These are phyloP conservation scores for Thamnidium elegans DNA, from an alignment of 192 early-diverging fungal genomes.

Conservation along the genomic window DNA sequence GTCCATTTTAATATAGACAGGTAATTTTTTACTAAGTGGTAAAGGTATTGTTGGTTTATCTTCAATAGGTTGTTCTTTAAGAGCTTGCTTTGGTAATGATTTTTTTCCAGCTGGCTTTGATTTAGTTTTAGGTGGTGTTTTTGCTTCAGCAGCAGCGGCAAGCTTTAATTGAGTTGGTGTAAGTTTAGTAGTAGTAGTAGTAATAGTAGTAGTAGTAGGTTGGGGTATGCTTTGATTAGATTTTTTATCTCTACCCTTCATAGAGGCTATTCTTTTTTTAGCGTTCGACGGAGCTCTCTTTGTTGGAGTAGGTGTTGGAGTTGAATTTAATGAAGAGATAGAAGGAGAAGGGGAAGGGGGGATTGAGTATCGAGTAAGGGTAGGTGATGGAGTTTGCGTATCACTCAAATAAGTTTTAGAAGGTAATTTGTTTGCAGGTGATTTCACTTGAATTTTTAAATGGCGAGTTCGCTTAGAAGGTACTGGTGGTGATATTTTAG, in stretches of 20 bases:
- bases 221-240: too few relatives aligned
- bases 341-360: too few relatives aligned
- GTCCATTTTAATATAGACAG: background rate
- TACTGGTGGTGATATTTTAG: background rate
- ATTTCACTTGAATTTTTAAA: background rate
- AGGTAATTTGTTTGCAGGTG: too few relatives aligned
- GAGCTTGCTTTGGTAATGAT: background rate
- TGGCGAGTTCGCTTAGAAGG: slow-evolving; percentile 9
- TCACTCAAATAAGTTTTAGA: too few relatives aligned
- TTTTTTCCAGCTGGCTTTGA: slow-evolving; percentile 3
- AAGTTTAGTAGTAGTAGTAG: background rate
- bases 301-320: too few relatives aligned
- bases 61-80: background rate
- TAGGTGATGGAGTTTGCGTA: too few relatives aligned
- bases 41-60: background rate
- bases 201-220: background rate
- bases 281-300: too few relatives aligned
- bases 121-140: background rate
- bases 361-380: too few relatives aligned
- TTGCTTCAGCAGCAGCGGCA: background rate
- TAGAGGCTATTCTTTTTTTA: too few relatives aligned
- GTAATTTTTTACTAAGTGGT: slow-evolving; percentile 3
- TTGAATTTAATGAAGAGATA: too few relatives aligned
- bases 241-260: too few relatives aligned
- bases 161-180: background rate